Conservation (phyloP, 495 filamentous ascomycete genomes). For the Aspergillus wentii region DNA sequence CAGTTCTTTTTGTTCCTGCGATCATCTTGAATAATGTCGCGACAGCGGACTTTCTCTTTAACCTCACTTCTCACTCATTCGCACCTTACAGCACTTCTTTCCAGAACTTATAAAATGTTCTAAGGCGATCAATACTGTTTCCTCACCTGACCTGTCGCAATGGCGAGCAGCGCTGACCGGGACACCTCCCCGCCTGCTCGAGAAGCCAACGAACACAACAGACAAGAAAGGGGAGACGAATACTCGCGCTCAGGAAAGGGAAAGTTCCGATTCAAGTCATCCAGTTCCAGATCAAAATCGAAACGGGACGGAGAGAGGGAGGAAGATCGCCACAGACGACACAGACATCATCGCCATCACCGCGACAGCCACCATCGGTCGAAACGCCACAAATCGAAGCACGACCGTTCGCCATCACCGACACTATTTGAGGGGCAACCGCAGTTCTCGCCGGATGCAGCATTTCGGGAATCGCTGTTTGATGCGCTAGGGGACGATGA, state of each 20-base stretch:
- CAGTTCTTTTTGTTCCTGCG: neutral
- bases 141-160: too few species aligned
- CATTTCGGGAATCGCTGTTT: conserved; percentile 94
- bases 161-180: too few species aligned
- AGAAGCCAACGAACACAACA: conserved; percentile 1
- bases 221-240: conserved; percentile 9
- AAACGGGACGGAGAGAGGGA: conserved; percentile 4
- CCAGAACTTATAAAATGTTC: neutral
- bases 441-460: conserved; percentile 52
- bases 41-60: neutral
- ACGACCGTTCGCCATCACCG: conserved; percentile 3
- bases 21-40: too few species aligned
- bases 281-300: conserved; percentile 28
- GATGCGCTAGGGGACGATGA: conserved; percentile 99
- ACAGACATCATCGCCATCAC: conserved; percentile 27
- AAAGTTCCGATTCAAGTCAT: conserved; percentile 57
- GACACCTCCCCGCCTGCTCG: neutral
- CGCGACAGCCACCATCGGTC: conserved; percentile 22
- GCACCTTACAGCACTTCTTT: too few species aligned
- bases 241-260: conserved; percentile 20
- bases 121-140: neutral
- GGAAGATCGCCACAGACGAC: conserved; percentile 12
- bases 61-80: too few species aligned
- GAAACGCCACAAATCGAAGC: conserved; percentile 13
- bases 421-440: conserved; percentile 1